A percentile compares a stretch with the other conserved stretches of the same genome.
Conservation (phyloP, 805 yeast genomes). For the Starmera pachycereana region DNA sequence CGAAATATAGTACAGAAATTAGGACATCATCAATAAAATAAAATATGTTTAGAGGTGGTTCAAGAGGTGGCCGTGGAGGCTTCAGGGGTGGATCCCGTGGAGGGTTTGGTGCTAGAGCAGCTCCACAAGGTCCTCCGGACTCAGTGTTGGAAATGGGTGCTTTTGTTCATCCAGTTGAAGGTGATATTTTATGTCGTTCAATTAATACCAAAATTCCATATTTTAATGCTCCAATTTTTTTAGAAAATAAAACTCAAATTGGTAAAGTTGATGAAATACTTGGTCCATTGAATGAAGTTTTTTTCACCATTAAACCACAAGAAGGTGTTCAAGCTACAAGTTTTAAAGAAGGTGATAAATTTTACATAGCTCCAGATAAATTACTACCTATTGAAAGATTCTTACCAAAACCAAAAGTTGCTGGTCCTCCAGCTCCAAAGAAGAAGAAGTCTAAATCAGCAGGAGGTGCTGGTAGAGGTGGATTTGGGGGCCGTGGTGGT, state of each 20-base stretch:
- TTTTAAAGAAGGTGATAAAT: conserved; percentile 93
- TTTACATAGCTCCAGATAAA: conserved; percentile 91
- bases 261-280: conserved; percentile 98
- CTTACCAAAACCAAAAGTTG: conserved; percentile 88
- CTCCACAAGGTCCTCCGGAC: conserved; percentile 94
- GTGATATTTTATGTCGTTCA: conserved; percentile 93
- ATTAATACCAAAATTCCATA: conserved; percentile 92
- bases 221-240: conserved; percentile 96
- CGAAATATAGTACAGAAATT: too few relatives aligned
- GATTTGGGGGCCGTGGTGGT: conserved; percentile 32
- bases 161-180: conserved; percentile 88
- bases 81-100: conserved; percentile 37
- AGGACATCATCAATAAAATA: background rate
- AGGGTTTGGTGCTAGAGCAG: conserved; percentile 62
- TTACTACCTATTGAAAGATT: conserved; percentile 92
- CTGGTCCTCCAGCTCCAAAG: conserved; percentile 73
- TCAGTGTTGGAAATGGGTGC: conserved; percentile 90
- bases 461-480: conserved; percentile 37
- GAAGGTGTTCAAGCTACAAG: conserved; percentile 95
- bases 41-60: conserved; percentile 37
- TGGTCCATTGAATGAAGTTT: conserved; percentile 97
- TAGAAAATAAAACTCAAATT: conserved; percentile 90
- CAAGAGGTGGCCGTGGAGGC: conserved; percentile 61
- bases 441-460: conserved; percentile 53
- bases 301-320: conserved; percentile 88